Evolutionary conservation across 1,139 yeast genomes (phyloP), one percentile per base, ranked within the genome.

Genomic region (Scheffersomyces segobiensis): DNA sequence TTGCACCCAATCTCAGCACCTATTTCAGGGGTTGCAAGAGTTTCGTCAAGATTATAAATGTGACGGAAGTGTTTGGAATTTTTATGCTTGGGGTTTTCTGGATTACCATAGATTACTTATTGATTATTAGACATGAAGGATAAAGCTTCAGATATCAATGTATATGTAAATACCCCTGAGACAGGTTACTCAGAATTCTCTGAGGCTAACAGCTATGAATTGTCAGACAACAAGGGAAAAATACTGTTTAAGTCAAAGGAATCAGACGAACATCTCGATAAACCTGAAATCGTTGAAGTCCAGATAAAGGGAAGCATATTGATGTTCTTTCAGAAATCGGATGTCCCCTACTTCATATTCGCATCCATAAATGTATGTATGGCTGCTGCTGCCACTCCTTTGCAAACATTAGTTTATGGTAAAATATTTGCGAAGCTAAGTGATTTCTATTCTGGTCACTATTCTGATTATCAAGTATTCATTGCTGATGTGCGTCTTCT

Each of bases 351-450:
- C 14, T 57, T 76, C 2, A 39, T 66, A 2, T 48, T 68, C 2
- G 80, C 77, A 0, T 48, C 66, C 0, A 20, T 71, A 0, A 59
- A 69, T 39, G 71, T 78, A 60, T 62, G 66, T 47, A 65, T 77
- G 0, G 77, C 86, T 18, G 86, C 90, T 0, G 69, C 81, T 2
- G 82, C 85, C 0, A 83, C 90, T 0, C 90, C 96, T 0, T 79
- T 84, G 0, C 82, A 87, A 46, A 85, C 96, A 0, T 78, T 89
- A 5, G 66, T 92, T 12, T 83, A 88, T 59, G 96, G 97, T 1
- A 74, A 82, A 59, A 80, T 89, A 1, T 90, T 92, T 66, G 74
- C 78, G 12, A 74, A 81, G 2, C 73, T 92, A 10, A 70, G 86
- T 0, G 65, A 71, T 0, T 80, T 78, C 54, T 70, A 74, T 3